Conservation (phyloP, 305 asterid genomes). For the Solanum aculeatissimum region DNA sequence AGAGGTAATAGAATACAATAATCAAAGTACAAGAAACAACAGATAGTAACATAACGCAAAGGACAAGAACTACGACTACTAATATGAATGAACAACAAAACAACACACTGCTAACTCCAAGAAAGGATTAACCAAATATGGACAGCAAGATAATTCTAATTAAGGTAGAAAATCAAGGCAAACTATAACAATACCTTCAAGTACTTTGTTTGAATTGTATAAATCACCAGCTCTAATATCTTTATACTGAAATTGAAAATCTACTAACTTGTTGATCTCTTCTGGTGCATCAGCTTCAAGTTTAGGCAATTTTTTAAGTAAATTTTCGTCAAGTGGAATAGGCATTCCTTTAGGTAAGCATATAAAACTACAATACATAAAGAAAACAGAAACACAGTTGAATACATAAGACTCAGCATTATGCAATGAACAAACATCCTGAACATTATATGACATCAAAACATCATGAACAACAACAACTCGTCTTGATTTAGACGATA, state of each 20-base stretch:
- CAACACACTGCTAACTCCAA: neutral
- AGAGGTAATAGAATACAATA: too few relatives aligned
- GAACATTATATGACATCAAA: constrained; percentile 10
- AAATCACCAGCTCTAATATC: constrained; percentile 3
- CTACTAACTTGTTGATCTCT: neutral
- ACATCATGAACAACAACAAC: constrained; percentile 12
- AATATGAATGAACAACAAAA: neutral
- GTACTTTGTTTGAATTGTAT: constrained; percentile 8
- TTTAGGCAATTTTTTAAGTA: neutral
- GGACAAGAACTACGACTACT: neutral
- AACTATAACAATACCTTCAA: neutral
- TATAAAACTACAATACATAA: neutral
- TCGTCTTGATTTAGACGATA: neutral
- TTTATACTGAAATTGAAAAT: neutral
- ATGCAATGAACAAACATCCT: constrained; percentile 5
- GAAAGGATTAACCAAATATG: neutral
- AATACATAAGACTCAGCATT: constrained; percentile 16
- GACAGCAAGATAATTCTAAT: too few relatives aligned
- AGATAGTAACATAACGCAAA: neutral
- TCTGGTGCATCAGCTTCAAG: neutral
- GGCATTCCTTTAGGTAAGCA: constrained; percentile 9
- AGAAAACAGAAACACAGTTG: constrained; percentile 7
- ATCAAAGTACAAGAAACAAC: neutral
- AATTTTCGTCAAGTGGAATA: neutral
- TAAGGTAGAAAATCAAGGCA: neutral